A percentile compares a stretch with the other conserved stretches of the same genome.
phyloP scores from a whole-genome alignment of 148 eudicot genomes.

The Suaeda aralocaspica region DNA sequence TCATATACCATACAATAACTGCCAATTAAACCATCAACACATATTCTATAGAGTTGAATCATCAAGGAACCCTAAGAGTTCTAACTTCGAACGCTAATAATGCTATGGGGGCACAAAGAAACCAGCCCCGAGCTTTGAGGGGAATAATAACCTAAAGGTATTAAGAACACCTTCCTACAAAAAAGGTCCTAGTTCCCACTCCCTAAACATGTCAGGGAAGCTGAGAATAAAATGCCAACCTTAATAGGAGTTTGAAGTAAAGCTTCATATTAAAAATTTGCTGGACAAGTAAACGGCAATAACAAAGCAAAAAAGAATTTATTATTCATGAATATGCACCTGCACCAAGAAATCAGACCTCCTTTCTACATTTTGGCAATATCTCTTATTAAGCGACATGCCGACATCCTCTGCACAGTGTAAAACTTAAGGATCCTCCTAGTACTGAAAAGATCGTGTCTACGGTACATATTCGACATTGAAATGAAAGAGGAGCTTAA shows the following conservation, averaged over 20 bases:
- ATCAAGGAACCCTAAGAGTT: neutral
- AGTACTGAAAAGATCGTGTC: neutral
- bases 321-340: neutral
- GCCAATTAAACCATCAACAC: neutral
- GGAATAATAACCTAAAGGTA: neutral
- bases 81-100: neutral
- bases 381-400: neutral
- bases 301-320: neutral
- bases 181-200: neutral
- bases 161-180: too few species aligned
- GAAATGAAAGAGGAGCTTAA: neutral
- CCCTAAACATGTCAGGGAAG: too few species aligned
- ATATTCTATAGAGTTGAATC: neutral
- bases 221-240: too few species aligned
- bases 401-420: neutral
- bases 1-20: constrained; percentile 2
- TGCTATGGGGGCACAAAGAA: neutral
- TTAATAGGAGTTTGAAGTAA: neutral
- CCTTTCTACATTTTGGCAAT: neutral
- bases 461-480: neutral
- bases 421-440: too few species aligned
- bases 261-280: neutral
- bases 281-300: neutral
- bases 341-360: neutral
- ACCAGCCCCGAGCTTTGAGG: neutral